phyloP scores from a whole-genome alignment of 2,329 filamentous ascomycete species.

The Fusarium tjaetaba region DNA sequence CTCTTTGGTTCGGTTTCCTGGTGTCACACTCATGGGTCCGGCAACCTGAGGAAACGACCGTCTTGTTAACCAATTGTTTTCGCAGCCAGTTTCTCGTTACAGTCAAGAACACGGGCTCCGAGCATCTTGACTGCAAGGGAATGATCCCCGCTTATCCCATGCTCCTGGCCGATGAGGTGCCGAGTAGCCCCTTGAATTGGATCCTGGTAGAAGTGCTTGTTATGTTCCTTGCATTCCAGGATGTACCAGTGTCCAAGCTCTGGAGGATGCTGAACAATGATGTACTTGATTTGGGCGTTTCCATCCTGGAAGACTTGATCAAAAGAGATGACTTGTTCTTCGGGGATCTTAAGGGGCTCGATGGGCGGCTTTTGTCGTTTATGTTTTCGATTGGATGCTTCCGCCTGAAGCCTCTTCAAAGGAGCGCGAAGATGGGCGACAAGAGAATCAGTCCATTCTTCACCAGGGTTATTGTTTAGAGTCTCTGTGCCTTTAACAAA shows the following conservation, averaged over 20 bases:
- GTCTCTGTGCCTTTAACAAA: rapidly evolving
- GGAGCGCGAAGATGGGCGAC: neutral
- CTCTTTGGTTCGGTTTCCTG: rapidly evolving
- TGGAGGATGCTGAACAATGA: neutral
- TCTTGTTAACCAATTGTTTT: neutral
- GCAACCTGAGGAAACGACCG: rapidly evolving
- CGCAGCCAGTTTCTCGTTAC: rapidly evolving
- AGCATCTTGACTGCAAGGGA: neutral
- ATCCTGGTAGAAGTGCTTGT: neutral
- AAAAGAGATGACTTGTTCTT: neutral
- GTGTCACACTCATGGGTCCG: rapidly evolving
- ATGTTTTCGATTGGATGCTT: rapidly evolving
- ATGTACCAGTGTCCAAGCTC: constrained; percentile 2
- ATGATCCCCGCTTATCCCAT: rapidly evolving
- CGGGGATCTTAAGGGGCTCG: rapidly evolving
- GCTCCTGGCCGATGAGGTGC: neutral
- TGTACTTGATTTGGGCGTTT: neutral
- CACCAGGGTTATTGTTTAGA: neutral
- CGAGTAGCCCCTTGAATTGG: neutral
- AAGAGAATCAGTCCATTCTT: rapidly evolving
- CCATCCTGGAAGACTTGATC: constrained; percentile 17
- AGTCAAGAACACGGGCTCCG: rapidly evolving
- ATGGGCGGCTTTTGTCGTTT: neutral
- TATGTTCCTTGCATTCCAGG: constrained; percentile 5
- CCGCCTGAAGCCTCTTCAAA: rapidly evolving